Conservation (phyloP, 1,139 yeast genomes). For the Arxiozyma telluris region DNA sequence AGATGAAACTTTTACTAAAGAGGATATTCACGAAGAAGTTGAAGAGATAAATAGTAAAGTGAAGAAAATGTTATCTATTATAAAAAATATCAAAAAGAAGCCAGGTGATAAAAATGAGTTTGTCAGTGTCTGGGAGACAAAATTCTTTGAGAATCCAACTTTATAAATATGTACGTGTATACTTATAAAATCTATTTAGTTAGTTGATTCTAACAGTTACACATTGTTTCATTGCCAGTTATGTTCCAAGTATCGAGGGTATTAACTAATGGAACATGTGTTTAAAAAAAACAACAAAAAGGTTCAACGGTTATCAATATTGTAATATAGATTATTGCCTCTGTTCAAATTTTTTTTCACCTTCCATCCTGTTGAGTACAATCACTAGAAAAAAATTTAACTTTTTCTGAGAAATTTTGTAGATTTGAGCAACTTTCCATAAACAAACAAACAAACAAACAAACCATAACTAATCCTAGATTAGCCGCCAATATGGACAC, state of each 20-base stretch:
- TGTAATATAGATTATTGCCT: too few relatives aligned
- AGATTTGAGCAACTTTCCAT: neutral
- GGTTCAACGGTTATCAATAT: neutral
- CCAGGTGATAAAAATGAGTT: slow-evolving; percentile 25
- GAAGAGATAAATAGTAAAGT: slow-evolving; percentile 12
- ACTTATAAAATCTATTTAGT: neutral
- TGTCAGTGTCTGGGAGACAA: slow-evolving; percentile 28
- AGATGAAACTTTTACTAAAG: slow-evolving; percentile 15
- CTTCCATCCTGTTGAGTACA: neutral
- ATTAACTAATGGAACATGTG: too few relatives aligned
- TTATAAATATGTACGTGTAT: neutral
- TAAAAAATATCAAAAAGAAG: slow-evolving; percentile 19
- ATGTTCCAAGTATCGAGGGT: too few relatives aligned
- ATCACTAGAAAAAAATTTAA: too few relatives aligned
- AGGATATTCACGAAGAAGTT: slow-evolving; percentile 15
- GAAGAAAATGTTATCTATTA: slow-evolving; percentile 14
- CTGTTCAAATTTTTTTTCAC: too few relatives aligned
- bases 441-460: neutral
- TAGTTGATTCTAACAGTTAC: too few relatives aligned
- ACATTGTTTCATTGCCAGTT: too few relatives aligned
- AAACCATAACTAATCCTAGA: too few relatives aligned
- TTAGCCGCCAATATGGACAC: too few relatives aligned
- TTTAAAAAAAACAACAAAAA: too few relatives aligned
- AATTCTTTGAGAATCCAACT: slow-evolving; percentile 16
- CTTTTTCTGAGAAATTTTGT: neutral